phyloP scores from a whole-genome alignment of 495 filamentous ascomycete species.

The Clohesyomyces aquaticus region DNA sequence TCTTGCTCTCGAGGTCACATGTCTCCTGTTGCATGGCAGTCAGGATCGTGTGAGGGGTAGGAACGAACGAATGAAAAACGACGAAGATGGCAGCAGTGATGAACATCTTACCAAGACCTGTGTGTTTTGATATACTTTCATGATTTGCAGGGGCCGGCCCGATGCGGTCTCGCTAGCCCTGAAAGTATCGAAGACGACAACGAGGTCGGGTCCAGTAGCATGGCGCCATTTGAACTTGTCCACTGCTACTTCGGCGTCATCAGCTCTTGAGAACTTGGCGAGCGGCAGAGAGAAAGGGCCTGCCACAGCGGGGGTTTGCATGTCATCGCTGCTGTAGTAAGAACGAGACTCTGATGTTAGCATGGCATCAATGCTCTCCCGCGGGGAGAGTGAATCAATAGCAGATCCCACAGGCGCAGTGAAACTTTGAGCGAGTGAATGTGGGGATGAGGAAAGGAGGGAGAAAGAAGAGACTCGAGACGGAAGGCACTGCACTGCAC shows the following conservation, averaged over 20 bases:
- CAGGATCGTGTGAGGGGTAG: background rate
- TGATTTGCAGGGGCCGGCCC: conserved; percentile 18
- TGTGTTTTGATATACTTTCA: conserved; percentile 50
- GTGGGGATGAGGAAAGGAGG: background rate
- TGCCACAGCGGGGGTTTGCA: conserved; percentile 5
- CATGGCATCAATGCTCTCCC: conserved; percentile 1
- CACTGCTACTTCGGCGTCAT: conserved; percentile 22
- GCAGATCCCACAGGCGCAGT: background rate
- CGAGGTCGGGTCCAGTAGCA: conserved; percentile 43
- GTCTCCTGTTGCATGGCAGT: conserved; percentile 23
- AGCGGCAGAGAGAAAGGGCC: conserved; percentile 26
- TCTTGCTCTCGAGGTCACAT: conserved; percentile 25
- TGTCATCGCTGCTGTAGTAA: conserved; percentile 9
- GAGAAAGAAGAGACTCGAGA: background rate
- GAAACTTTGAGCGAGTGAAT: background rate
- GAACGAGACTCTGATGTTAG: conserved; percentile 11
- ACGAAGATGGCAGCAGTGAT: background rate
- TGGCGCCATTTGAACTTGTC: conserved; percentile 43
- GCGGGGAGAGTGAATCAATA: background rate
- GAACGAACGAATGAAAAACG: background rate
- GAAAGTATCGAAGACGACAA: conserved; percentile 46
- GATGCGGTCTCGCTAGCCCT: conserved; percentile 20
- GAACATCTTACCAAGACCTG: conserved; percentile 48
- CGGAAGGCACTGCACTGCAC: no score
- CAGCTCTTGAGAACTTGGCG: conserved; percentile 43